These are phyloP conservation scores for Phaffia australis DNA, from an alignment of 768 basidiomycete species.

Conservation along the genomic window DNA sequence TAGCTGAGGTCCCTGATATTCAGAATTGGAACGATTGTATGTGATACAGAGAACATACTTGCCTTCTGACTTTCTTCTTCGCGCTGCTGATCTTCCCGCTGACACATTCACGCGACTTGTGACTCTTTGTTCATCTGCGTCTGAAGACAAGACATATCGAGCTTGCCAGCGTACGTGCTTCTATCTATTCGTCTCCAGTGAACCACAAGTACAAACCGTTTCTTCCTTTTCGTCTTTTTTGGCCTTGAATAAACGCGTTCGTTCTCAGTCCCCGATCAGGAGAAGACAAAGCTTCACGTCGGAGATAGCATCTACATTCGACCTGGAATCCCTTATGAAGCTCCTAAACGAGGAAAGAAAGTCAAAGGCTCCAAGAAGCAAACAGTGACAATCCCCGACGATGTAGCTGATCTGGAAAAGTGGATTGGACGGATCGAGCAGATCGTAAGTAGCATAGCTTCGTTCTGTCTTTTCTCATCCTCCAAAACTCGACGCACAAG, in stretches of 20 bases:
- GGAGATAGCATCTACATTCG: constrained; percentile 21
- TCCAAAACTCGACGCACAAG: background rate
- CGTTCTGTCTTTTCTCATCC: background rate
- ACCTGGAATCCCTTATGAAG: constrained; percentile 4
- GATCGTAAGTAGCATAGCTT: constrained; percentile 1
- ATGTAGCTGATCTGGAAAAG: background rate
- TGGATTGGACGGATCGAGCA: constrained; percentile 11
- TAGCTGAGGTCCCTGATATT: background rate
- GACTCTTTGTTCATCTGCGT: background rate
- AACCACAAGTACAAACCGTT: background rate
- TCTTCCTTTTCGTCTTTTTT: background rate
- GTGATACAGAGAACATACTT: background rate
- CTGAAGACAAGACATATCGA: background rate
- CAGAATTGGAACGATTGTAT: background rate
- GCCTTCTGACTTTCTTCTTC: background rate
- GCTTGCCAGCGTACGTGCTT: constrained; percentile 9
- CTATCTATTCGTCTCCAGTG: background rate
- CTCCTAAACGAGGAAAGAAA: constrained; percentile 1
- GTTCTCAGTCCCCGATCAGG: constrained; percentile 1
- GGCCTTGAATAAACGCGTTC: background rate
- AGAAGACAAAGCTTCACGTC: constrained; percentile 1
- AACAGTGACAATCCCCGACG: background rate
- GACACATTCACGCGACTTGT: background rate
- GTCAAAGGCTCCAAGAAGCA: background rate
- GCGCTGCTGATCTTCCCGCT: background rate